Base-by-base conservation (phyloP, 768 basidiomycete species). In the Boletus fagicola region DNA sequence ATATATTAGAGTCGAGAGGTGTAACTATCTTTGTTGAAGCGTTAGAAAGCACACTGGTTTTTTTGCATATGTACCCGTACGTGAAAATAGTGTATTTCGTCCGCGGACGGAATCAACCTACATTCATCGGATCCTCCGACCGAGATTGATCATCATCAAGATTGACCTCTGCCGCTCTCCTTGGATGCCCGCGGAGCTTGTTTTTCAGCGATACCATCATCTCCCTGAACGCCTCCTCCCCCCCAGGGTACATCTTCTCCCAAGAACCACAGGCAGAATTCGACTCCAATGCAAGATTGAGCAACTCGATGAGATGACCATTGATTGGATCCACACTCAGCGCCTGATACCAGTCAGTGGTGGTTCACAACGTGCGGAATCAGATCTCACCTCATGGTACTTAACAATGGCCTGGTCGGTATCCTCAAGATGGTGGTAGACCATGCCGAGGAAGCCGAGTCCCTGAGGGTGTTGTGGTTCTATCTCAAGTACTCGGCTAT, bases 361-460 rank as follows among this genome's bases (percentile, higher is more conserved):
- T 39, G 40, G 42, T 53, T 43, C 13, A 43, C 13, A 35, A 56
- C 16, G n/a, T 8, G 38, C 33, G 12, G 16, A 15, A 38, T 46
- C 22, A 43, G 42, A 35, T 57, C 84, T 39, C 53, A 94, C 95
- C 77, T 95, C 92, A 68, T 99, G 97, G 63, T 97, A 98, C 58
- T 86, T 87, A 38, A 92, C 75, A 62, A 99, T 94, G 3, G 96
- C 91, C 13, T 81, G 80, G 62, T 95, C 87, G 7, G 87, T 72
- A 48, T 92, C 78, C 24, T 83, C 84, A 60, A 85, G 75, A 18
- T 91, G 76, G 62, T 97, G 94, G 63, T 88, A 78, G 2, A 96
- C 86, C 70, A 97, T 85, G n/a, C 94, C 97, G 1, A 98, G 77
- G 66, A 91, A 92, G 5, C 90, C 88, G 51, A 94, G 83, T 3